Evolutionary conservation across 176 grass and related monocot genomes (phyloP).

Genomic region (Otatea glauca): DNA sequence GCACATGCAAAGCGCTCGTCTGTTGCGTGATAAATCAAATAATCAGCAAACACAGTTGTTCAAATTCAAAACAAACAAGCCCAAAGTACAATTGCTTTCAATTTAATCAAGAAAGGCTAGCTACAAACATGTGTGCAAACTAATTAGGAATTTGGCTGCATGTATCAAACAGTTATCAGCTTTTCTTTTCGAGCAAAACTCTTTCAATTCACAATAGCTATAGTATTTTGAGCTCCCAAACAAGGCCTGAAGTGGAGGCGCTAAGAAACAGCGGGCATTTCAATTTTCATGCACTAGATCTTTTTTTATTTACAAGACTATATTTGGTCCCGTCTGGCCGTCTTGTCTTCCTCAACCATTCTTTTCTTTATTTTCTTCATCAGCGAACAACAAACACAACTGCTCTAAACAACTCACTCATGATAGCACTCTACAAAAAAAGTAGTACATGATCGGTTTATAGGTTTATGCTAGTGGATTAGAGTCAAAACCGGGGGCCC

Average conservation of each 20-base stretch:
- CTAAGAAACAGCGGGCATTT: background rate
- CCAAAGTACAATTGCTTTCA: no score
- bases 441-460: background rate
- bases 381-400: background rate
- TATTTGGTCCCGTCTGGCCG: conserved; percentile 30
- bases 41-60: no score
- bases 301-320: background rate
- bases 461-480: background rate
- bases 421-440: background rate
- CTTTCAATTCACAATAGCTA: no score
- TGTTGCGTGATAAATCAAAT: no score
- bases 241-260: background rate
- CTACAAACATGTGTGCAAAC: no score
- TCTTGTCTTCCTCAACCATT: conserved; percentile 24
- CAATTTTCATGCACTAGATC: background rate
- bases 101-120: no score
- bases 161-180: no score
- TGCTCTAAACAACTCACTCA: background rate
- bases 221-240: no score
- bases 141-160: no score
- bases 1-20: no score
- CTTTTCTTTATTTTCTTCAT: background rate
- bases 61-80: no score
- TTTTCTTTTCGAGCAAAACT: no score
- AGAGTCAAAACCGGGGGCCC: conserved; percentile 25